Evolutionary conservation across 192 early-diverging fungal genomes (phyloP).

Genomic region (Coemansia sp.): DNA sequence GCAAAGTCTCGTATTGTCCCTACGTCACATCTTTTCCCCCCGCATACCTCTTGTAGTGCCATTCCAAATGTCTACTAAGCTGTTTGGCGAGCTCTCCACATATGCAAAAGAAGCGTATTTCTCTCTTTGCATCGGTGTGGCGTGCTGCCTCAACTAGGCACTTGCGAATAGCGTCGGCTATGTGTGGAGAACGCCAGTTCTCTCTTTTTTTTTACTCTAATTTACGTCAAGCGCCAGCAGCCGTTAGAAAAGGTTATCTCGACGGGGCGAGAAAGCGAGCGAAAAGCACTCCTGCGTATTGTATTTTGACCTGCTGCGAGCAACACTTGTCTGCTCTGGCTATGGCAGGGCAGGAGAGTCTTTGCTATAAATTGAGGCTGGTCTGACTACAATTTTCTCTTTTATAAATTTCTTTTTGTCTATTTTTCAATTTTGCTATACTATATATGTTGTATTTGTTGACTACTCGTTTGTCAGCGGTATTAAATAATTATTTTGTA

Average conservation of each 20-base stretch:
- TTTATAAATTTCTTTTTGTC: neutral
- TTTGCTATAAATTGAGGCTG: constrained; percentile 1
- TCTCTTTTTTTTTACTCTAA: neutral
- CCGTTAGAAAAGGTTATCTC: neutral
- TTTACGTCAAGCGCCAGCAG: constrained; percentile 9
- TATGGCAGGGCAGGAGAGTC: neutral
- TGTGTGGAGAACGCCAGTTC: constrained; percentile 14
- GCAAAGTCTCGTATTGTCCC: neutral
- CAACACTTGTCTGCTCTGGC: neutral
- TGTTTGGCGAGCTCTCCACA: neutral
- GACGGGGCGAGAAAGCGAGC: constrained; percentile 1
- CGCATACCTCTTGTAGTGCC: neutral
- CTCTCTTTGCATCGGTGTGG: neutral
- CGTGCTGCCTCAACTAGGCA: constrained; percentile 8
- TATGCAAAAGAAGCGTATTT: neutral
- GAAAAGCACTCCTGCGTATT: neutral
- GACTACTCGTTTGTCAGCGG: neutral
- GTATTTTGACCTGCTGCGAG: neutral
- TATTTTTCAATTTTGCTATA: neutral
- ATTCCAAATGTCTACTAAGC: neutral
- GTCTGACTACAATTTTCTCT: neutral
- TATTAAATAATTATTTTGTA: neutral
- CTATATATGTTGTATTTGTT: neutral
- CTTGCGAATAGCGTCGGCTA: constrained; percentile 10
- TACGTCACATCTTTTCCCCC: neutral